phyloP scores from a whole-genome alignment of 108 stramenopile genomes.

The Epithemia pelagica region DNA sequence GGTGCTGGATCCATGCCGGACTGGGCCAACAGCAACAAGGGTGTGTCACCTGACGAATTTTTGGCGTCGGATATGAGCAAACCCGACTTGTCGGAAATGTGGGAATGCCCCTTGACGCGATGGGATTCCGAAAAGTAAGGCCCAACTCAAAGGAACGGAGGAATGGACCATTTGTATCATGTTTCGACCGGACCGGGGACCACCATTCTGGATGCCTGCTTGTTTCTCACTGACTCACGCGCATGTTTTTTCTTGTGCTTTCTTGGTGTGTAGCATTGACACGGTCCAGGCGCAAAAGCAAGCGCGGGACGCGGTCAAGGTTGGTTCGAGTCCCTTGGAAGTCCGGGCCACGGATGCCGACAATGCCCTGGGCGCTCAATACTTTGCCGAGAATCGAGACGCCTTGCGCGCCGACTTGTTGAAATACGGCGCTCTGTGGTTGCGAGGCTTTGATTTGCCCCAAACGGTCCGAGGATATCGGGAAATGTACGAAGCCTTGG shows the following conservation, averaged over 20 bases:
- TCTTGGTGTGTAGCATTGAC: constrained; percentile 38
- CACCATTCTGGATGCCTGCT: not conserved
- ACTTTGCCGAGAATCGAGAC: constrained; percentile 61
- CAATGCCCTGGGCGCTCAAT: constrained; percentile 58
- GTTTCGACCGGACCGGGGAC: constrained; percentile 2
- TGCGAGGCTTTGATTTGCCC: constrained; percentile 83
- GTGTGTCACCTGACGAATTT: constrained; percentile 59
- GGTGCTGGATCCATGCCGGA: constrained; percentile 65
- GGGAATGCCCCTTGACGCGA: constrained; percentile 85
- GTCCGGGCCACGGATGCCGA: constrained; percentile 48
- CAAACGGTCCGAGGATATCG: constrained; percentile 63
- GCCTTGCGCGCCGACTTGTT: constrained; percentile 53
- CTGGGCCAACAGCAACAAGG: constrained; percentile 63
- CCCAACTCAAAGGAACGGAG: not conserved
- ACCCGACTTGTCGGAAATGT: constrained; percentile 67
- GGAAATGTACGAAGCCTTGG: constrained; percentile 75
- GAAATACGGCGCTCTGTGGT: constrained; percentile 80
- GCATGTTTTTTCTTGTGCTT: constrained; percentile 1
- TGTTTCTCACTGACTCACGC: no score
- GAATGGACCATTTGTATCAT: not conserved
- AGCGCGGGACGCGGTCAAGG: constrained; percentile 25
- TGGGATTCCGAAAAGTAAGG: constrained; percentile 71
- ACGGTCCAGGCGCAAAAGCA: constrained; percentile 42
- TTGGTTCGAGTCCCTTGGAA: constrained; percentile 57
- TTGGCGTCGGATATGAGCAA: constrained; percentile 57